phyloP scores from a whole-genome alignment of 225 moss, liverwort and hornwort species.

The Physcomitrium patens region DNA sequence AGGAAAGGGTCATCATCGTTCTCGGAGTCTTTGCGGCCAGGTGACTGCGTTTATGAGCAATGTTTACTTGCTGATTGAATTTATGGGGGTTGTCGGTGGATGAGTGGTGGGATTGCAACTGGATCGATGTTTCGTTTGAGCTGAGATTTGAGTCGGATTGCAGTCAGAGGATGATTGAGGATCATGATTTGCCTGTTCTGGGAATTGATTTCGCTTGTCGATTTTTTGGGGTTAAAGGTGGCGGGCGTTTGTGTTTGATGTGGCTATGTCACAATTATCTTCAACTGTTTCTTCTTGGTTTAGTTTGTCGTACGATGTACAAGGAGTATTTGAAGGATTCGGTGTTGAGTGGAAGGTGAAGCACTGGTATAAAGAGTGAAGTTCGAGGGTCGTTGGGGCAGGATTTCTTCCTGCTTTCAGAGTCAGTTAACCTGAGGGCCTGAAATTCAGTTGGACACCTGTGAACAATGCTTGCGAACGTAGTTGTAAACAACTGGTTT shows the following conservation, averaged over 20 bases:
- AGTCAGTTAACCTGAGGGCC: background rate
- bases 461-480: background rate
- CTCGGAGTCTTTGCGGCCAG: background rate
- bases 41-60: background rate
- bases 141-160: constrained; percentile 1
- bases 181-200: background rate
- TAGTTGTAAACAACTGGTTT: background rate
- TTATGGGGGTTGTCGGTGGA: background rate
- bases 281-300: background rate
- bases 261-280: background rate
- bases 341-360: background rate
- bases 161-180: background rate
- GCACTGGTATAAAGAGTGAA: background rate
- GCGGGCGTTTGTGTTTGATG: background rate
- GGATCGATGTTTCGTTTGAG: background rate
- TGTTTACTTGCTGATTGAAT: background rate
- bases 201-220: background rate
- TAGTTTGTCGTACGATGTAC: constrained; percentile 6
- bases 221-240: constrained; percentile 1
- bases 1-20: background rate
- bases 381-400: background rate
- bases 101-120: background rate
- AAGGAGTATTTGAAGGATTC: background rate
- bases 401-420: background rate
- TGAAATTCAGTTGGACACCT: background rate